Conservation (phyloP, 306 rosid species). For the Medicago lupulina region DNA sequence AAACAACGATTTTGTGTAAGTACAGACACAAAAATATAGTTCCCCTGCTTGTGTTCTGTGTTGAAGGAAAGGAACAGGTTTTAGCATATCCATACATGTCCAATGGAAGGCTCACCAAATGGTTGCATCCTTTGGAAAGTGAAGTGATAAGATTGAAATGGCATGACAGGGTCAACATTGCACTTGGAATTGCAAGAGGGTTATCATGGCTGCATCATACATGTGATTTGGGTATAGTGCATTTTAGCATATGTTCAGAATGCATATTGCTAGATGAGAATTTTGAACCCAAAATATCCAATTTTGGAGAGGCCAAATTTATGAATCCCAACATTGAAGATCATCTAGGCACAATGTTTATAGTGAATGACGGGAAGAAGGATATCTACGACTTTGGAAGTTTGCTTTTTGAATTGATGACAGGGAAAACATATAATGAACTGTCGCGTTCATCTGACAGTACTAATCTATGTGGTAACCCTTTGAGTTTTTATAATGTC, state of each 20-base stretch:
- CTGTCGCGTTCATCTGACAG: not conserved
- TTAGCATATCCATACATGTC: slow-evolving; percentile 41
- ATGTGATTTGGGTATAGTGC: slow-evolving; percentile 11
- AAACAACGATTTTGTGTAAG: slow-evolving; percentile 22
- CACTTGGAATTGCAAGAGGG: slow-evolving; percentile 50
- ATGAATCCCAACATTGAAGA: not conserved
- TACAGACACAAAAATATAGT: slow-evolving; percentile 35
- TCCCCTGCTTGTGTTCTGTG: slow-evolving; percentile 31
- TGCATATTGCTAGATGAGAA: slow-evolving; percentile 41
- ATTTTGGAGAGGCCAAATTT: slow-evolving; percentile 33
- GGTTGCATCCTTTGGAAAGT: slow-evolving; percentile 20
- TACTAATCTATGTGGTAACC: not conserved
- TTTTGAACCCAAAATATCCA: slow-evolving; percentile 46
- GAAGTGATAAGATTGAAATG: not conserved
- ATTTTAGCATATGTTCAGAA: slow-evolving; percentile 1
- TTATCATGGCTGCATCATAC: slow-evolving; percentile 47
- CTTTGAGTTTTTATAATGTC: slow-evolving; percentile 19
- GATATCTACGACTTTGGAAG: slow-evolving; percentile 54
- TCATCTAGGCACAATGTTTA: not conserved
- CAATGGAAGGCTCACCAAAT: slow-evolving; percentile 48
- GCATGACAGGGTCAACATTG: slow-evolving; percentile 19
- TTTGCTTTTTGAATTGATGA: slow-evolving; percentile 48
- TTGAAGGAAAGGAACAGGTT: slow-evolving; percentile 36
- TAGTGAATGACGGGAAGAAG: slow-evolving; percentile 41
- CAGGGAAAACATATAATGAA: slow-evolving; percentile 26